These are phyloP conservation scores for Triglochin maritima DNA, from an alignment of 106 monocot genomes.

Conservation along the genomic window DNA sequence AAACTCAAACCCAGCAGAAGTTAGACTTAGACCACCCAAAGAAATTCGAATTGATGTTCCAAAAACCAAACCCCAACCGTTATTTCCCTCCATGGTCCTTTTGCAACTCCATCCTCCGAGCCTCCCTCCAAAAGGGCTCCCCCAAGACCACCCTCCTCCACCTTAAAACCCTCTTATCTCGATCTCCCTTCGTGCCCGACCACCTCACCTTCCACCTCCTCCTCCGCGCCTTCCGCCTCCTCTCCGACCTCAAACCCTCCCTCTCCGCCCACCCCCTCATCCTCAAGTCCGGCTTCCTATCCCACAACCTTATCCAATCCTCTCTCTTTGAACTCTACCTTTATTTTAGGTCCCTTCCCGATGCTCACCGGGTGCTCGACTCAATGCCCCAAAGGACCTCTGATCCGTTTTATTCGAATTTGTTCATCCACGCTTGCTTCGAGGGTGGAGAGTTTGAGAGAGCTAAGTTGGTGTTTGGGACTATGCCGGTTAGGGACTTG, in stretches of 20 bases:
- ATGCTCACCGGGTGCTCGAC: slow-evolving; percentile 24
- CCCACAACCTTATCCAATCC: background rate
- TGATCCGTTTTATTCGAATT: slow-evolving; percentile 25
- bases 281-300: slow-evolving; percentile 13
- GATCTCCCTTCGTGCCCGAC: slow-evolving; percentile 19
- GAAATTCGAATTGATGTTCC: too few species aligned
- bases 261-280: slow-evolving; percentile 18
- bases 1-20: too few species aligned
- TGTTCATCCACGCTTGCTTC: slow-evolving; percentile 25
- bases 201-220: slow-evolving; percentile 25
- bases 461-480: slow-evolving; percentile 17
- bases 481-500: slow-evolving; percentile 32
- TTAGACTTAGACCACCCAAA: too few species aligned
- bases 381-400: slow-evolving; percentile 2
- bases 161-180: slow-evolving; percentile 18
- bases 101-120: slow-evolving; percentile 28
- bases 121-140: slow-evolving; percentile 30
- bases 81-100: background rate
- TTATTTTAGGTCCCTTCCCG: slow-evolving; percentile 1
- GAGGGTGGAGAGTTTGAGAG: slow-evolving; percentile 14
- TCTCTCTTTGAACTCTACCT: slow-evolving; percentile 25
- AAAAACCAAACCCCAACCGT: too few species aligned
- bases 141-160: slow-evolving; percentile 16
- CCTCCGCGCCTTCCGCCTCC: slow-evolving; percentile 21
- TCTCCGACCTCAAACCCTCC: slow-evolving; percentile 1